A percentile compares a stretch with the other conserved stretches of the same genome.
phyloP scores from a whole-genome alignment of 148 eudicot genomes.

The Tetragonia tetragonoides region DNA sequence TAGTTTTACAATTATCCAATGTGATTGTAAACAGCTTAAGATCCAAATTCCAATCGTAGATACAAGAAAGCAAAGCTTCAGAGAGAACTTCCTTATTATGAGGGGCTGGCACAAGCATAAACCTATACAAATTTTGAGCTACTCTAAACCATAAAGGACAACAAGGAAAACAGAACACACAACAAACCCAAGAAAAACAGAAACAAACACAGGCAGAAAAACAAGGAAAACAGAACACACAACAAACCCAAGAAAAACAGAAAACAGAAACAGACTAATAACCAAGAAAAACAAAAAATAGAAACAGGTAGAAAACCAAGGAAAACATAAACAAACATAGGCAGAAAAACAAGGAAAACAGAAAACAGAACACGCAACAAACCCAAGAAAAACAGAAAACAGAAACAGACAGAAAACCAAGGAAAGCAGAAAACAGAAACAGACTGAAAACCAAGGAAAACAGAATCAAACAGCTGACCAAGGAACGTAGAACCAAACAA shows the following conservation, averaged over 20 bases:
- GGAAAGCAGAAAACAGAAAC: neutral
- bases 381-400: too few relatives aligned
- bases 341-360: too few relatives aligned
- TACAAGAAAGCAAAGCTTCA: conserved; percentile 6
- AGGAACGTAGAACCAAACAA: neutral
- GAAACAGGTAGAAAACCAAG: too few relatives aligned
- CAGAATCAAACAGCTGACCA: neutral
- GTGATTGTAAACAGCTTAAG: conserved; percentile 19
- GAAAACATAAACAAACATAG: neutral
- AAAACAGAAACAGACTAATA: too few relatives aligned
- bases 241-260: too few relatives aligned
- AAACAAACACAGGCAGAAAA: too few relatives aligned
- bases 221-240: too few relatives aligned
- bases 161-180: neutral
- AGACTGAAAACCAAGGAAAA: neutral
- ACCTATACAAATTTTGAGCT: conserved; percentile 6
- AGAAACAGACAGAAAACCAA: neutral
- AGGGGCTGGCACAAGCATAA: conserved; percentile 23
- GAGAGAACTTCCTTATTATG: conserved; percentile 15
- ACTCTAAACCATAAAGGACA: neutral
- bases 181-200: neutral
- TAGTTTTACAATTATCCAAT: conserved; percentile 29
- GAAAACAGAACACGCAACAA: too few relatives aligned
- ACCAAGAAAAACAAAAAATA: neutral
- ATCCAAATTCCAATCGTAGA: conserved; percentile 23